Evolutionary conservation across 2,329 filamentous ascomycete species (phyloP), one percentile per base, ranked within the genome.

Genomic region (Penicillium italicum): DNA sequence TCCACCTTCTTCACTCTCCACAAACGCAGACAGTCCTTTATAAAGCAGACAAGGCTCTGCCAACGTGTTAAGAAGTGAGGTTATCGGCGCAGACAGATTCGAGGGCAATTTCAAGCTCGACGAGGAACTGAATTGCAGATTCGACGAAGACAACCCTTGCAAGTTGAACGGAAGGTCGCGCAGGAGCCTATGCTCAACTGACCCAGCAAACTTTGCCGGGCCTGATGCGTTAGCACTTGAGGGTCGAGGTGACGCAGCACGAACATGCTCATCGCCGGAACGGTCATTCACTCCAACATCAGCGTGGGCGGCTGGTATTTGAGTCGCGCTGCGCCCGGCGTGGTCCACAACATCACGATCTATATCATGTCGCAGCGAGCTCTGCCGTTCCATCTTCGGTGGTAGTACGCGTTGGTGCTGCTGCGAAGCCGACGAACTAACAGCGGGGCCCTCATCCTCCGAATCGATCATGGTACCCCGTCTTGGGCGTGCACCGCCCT

Each of bases 11-110:
- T 85, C 85, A 5, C 87, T 87, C 57, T 95, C 88, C 54, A 93
- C 88, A 73, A 96, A 99, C 4, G 82, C 80, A 14, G 91, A 85
- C 1, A 99, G 81, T 1, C 85, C 85, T 57, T 87, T 85, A 70
- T 97, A 99, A 9, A 99, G 79, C n/a, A 99, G 79, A 5, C 93
- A 95, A 8, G 94, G 94, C 69, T 99, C 94, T 2, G 94, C 91
- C 20, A 99, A 78, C 0, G 89, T 90, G 66, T 99, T 91, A 2
- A 99, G 79, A 10, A 99, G 81, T 16, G 91, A 92, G 14, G 97
- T 80, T 10, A 97, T 80, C 2, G 94, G 93, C 6, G 92, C 79
- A 1, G 94, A 91, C 6, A 99, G 80, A 0, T 86, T 90, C 0
- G 85, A 67, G 0, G 94, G 95, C 26, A 99, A 77, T 66, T 85